These are phyloP conservation scores for Lolium rigidum DNA, from an alignment of 176 grass and related monocot species.

Conservation along the genomic window DNA sequence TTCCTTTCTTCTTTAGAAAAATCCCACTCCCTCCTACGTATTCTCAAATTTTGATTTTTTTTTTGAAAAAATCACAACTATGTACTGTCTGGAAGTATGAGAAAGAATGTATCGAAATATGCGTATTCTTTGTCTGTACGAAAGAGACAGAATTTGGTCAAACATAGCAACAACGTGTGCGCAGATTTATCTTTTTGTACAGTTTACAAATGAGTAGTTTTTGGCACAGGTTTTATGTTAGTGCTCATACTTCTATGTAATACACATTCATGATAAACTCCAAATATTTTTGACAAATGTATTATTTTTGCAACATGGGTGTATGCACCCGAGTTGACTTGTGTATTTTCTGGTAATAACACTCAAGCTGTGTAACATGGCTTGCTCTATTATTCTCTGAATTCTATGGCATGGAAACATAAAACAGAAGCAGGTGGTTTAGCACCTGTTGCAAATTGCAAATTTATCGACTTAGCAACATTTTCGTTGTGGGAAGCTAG, in stretches of 20 bases:
- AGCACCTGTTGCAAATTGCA: slow-evolving; percentile 2
- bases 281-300: background rate
- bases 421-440: background rate
- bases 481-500: slow-evolving; percentile 11
- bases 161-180: background rate
- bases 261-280: background rate
- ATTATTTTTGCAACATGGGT: background rate
- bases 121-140: background rate
- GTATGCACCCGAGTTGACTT: background rate
- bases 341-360: background rate
- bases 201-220: background rate
- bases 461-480: background rate
- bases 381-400: background rate
- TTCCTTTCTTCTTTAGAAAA: background rate
- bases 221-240: background rate
- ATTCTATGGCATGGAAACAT: slow-evolving; percentile 8
- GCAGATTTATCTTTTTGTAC: background rate
- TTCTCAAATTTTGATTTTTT: background rate
- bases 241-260: background rate
- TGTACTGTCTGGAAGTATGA: background rate
- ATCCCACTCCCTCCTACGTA: background rate
- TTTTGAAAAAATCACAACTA: background rate
- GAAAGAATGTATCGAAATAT: background rate
- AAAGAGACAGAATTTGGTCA: background rate
- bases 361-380: background rate